phyloP scores from a whole-genome alignment of 2,329 filamentous ascomycete genomes.

The Proliferodiscus dingleyae region DNA sequence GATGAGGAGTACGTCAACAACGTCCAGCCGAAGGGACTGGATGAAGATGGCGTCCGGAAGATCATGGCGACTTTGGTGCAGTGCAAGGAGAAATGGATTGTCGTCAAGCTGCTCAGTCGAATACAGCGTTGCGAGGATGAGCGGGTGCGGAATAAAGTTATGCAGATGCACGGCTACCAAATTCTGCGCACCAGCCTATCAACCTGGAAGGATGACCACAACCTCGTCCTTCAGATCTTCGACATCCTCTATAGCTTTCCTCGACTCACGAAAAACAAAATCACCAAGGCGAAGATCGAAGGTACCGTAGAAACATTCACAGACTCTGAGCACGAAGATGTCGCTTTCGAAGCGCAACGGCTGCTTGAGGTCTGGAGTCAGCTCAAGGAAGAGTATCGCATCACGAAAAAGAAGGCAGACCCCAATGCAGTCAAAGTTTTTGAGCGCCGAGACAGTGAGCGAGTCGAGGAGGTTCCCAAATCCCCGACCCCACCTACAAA shows the following conservation, averaged over 20 bases:
- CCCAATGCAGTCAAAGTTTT: constrained; percentile 54
- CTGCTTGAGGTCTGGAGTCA: constrained; percentile 84
- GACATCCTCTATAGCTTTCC: constrained; percentile 87
- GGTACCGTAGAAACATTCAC: constrained; percentile 67
- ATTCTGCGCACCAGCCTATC: constrained; percentile 84
- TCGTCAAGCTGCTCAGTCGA: constrained; percentile 85
- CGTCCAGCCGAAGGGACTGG: constrained; percentile 71
- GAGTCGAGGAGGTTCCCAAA: constrained; percentile 43
- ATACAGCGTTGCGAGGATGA: constrained; percentile 86
- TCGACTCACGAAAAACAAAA: constrained; percentile 91
- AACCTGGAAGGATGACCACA: constrained; percentile 84
- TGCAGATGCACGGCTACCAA: constrained; percentile 95
- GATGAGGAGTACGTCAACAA: constrained; percentile 96
- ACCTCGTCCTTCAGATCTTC: constrained; percentile 83
- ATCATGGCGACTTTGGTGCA: constrained; percentile 97
- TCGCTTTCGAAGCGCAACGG: constrained; percentile 64
- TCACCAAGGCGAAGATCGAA: constrained; percentile 93
- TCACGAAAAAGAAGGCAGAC: constrained; percentile 83
- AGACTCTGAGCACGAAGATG: constrained; percentile 65
- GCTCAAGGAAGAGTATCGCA: constrained; percentile 85
- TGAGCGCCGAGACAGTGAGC: constrained; percentile 61
- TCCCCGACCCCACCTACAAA: constrained; percentile 19
- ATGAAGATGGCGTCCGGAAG: constrained; percentile 81
- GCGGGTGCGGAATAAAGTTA: constrained; percentile 78
- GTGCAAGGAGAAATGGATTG: constrained; percentile 99